phyloP scores from a whole-genome alignment of 306 rosid genomes.

The Cucurbita argyrosperma region DNA sequence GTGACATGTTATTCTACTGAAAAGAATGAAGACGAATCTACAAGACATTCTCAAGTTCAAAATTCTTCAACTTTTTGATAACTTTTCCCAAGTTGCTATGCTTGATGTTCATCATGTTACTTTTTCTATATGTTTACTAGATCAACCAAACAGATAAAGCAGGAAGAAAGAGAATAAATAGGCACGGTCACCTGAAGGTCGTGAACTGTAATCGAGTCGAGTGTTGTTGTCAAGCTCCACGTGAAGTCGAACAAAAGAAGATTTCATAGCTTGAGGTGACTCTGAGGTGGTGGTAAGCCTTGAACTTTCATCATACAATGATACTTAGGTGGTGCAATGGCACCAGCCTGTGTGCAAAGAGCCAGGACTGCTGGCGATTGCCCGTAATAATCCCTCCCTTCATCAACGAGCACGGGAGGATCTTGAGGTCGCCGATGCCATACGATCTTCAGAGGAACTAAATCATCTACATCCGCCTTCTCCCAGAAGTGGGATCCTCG shows the following conservation, averaged over 20 bases:
- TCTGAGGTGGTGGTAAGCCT: slow-evolving; percentile 44
- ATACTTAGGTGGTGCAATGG: slow-evolving; percentile 43
- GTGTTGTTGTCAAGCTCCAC: background rate
- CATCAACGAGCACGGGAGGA: slow-evolving; percentile 59
- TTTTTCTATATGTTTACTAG: background rate
- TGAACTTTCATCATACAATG: slow-evolving; percentile 54
- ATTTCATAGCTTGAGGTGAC: slow-evolving; percentile 7
- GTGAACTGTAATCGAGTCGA: background rate
- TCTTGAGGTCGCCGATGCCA: slow-evolving; percentile 69
- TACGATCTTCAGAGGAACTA: slow-evolving; percentile 62
- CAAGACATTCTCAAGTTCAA: background rate
- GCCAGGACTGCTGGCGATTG: slow-evolving; percentile 68
- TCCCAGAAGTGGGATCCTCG: slow-evolving; percentile 71
- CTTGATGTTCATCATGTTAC: background rate
- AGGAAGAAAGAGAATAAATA: background rate
- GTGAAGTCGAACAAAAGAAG: background rate
- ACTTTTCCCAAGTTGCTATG: background rate
- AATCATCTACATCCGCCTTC: slow-evolving; percentile 57
- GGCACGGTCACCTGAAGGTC: background rate
- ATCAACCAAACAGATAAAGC: background rate
- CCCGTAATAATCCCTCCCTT: slow-evolving; percentile 55
- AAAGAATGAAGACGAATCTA: background rate
- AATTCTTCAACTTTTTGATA: background rate
- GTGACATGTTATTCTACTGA: too few relatives aligned
- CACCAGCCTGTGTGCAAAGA: slow-evolving; percentile 60